Conservation (phyloP, 1,139 yeast genomes). For the Geotrichum cucujoidarum region DNA sequence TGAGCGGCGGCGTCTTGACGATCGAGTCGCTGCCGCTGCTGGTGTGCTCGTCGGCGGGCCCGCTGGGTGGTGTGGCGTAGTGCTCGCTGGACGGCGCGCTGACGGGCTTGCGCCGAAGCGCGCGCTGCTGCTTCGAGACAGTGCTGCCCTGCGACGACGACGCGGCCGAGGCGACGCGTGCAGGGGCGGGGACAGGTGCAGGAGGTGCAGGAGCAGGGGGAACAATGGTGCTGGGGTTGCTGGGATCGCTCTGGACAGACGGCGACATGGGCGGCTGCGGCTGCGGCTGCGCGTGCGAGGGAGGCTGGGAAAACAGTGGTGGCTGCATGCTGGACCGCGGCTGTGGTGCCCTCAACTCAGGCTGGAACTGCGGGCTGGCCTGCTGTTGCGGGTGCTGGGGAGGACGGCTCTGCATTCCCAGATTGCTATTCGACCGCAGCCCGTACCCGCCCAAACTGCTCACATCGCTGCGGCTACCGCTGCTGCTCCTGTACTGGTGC, state of each 20-base stretch:
- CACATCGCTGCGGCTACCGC: conserved; percentile 10
- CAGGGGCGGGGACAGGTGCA: conserved; percentile 4
- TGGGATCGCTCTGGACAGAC: too few relatives aligned
- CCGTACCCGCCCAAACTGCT: not conserved
- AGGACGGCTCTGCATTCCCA: not conserved
- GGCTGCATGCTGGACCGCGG: conserved; percentile 16
- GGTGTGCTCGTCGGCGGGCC: not conserved
- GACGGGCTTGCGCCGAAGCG: too few relatives aligned
- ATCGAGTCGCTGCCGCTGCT: not conserved
- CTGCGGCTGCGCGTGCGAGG: too few relatives aligned
- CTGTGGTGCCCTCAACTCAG: conserved; percentile 13
- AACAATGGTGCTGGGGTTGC: not conserved
- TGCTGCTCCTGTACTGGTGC: not conserved
- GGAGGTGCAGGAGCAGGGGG: conserved; percentile 7
- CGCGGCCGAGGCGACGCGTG: not conserved
- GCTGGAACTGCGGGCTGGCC: not conserved
- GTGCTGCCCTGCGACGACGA: not conserved
- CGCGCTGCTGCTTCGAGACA: too few relatives aligned
- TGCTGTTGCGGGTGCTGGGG: conserved; percentile 3
- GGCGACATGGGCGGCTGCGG: too few relatives aligned
- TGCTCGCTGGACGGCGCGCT: too few relatives aligned
- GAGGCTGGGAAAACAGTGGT: conserved; percentile 10
- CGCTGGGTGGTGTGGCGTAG: too few relatives aligned
- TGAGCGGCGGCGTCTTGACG: conserved; percentile 1
- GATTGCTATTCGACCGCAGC: not conserved